phyloP scores from a whole-genome alignment of 2,329 filamentous ascomycete species.

The Exophiala bonariae region DNA sequence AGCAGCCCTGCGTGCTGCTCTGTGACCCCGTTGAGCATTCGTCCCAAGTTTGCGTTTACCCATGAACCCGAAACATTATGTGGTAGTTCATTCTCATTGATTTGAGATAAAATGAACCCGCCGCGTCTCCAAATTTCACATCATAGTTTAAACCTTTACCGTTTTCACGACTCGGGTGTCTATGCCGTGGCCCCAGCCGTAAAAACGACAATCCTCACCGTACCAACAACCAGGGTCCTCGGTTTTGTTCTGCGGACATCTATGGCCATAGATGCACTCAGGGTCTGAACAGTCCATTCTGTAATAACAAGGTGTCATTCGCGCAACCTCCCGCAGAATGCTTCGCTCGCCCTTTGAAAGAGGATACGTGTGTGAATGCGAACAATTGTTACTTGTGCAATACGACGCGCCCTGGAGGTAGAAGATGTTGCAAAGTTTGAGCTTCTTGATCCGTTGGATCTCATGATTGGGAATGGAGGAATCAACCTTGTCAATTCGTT shows the following conservation, averaged over 20 bases:
- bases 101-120: no score
- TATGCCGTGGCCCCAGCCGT: constrained; percentile 57
- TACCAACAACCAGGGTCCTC: constrained; percentile 58
- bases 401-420: constrained; percentile 54
- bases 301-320: constrained; percentile 63
- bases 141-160: constrained; percentile 38
- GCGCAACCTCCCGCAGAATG: constrained; percentile 58
- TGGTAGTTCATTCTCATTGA: no score
- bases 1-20: neutral
- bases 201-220: constrained; percentile 59
- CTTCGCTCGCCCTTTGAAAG: constrained; percentile 54
- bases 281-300: constrained; percentile 58
- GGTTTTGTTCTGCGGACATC: constrained; percentile 56
- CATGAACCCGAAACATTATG: no score
- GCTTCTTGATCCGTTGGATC: constrained; percentile 59
- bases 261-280: constrained; percentile 65
- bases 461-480: constrained; percentile 55
- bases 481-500: constrained; percentile 57
- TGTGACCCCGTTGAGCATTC: no score
- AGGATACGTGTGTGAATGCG: constrained; percentile 56
- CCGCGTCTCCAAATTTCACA: no score
- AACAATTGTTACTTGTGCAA: constrained; percentile 58
- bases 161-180: constrained; percentile 58
- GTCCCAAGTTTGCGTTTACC: no score
- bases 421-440: constrained; percentile 64